Base-by-base conservation (phyloP, 352 stramenopile species). In the Discostella stelligera region DNA sequence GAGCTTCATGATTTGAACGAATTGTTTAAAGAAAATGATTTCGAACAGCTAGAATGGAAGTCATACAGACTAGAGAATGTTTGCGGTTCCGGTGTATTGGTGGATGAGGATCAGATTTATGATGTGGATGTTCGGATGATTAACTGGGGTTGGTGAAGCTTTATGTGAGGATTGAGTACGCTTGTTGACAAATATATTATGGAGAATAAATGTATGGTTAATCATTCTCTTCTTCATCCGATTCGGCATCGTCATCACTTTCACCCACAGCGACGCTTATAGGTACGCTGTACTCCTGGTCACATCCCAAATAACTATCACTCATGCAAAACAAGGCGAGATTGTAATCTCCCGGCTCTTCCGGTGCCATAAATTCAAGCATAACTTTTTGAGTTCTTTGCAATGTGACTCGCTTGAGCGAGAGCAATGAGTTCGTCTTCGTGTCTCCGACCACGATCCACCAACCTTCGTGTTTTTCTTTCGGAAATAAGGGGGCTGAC, bases 271-370 rank as follows among this genome's bases (percentile, higher is more conserved):
- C 84, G 8, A 97, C 92, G 69, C 84, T 91, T 0, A 97, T 74
- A 30, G 89, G 80, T 11, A 98, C 71, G 44, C 97, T 93, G 83
- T 99, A 99, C 85, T 99, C 97, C 72, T 99, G 91, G 81, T 99
- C 97, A 79, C 94, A 98, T 23, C 97, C 97, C 7, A 98, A 84
- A 84, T 99, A 99, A 62, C 94, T 96, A 80, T 99, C 97, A 86
- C 96, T 99, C 84, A 99, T 99, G 46, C 98, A 96, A 82, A 98
- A 99, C 23, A 99, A 83, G 66, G 97, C 96, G 67, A 98, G 93
- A 20, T 95, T 90, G 83, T 98, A 96, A 67, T 97, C 91, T 49
- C 97, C 97, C 27, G 95, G 80, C 70, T 97, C 89, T 30, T 97
- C 94, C 0, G 97, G 97, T 21, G 97, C 96, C 21, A 96, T 92